These are phyloP conservation scores for Remersonia thermophila DNA, from an alignment of 2,329 filamentous ascomycete genomes.

Conservation along the genomic window DNA sequence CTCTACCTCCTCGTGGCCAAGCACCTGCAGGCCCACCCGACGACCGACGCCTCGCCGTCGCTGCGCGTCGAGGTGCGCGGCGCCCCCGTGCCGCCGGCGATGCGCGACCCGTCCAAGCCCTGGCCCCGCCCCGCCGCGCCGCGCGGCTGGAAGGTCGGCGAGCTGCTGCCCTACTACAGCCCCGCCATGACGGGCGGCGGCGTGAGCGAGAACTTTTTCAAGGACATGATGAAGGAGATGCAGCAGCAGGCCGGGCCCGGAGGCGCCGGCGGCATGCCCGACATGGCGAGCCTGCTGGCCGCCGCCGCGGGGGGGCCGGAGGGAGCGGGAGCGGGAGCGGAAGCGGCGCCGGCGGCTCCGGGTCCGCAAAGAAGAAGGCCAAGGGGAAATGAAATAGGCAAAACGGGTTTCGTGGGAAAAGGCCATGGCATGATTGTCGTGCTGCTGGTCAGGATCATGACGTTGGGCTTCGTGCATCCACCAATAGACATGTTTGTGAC, in stretches of 20 bases:
- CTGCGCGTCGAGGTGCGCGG: slow-evolving; percentile 63
- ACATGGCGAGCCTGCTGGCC: slow-evolving; percentile 21
- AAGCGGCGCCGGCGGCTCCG: slow-evolving; percentile 17
- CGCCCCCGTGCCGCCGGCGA: slow-evolving; percentile 45
- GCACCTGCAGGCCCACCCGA: slow-evolving; percentile 68
- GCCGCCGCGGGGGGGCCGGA: slow-evolving; percentile 15
- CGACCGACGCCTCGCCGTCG: slow-evolving; percentile 54
- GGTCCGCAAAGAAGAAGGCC: slow-evolving; percentile 19
- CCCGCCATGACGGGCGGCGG: slow-evolving; percentile 85
- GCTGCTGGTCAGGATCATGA: too few relatives aligned
- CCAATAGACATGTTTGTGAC: too few relatives aligned
- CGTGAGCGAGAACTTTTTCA: slow-evolving; percentile 85
- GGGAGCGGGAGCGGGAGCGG: slow-evolving; percentile 21
- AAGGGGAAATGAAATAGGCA: slow-evolving; percentile 16
- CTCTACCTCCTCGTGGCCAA: slow-evolving; percentile 70
- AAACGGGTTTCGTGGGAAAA: too few relatives aligned
- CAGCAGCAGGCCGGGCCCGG: slow-evolving; percentile 23
- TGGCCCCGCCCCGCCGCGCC: slow-evolving; percentile 66
- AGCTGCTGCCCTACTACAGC: slow-evolving; percentile 74
- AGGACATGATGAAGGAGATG: slow-evolving; percentile 97
- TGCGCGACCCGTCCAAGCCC: slow-evolving; percentile 43
- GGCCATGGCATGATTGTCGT: too few relatives aligned
- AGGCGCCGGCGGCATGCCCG: slow-evolving; percentile 28
- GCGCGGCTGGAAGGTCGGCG: slow-evolving; percentile 80
- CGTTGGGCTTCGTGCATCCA: too few relatives aligned